Evolutionary conservation across 2,329 filamentous ascomycete species (phyloP).

Genomic region (Fusarium sterilihyphosum): DNA sequence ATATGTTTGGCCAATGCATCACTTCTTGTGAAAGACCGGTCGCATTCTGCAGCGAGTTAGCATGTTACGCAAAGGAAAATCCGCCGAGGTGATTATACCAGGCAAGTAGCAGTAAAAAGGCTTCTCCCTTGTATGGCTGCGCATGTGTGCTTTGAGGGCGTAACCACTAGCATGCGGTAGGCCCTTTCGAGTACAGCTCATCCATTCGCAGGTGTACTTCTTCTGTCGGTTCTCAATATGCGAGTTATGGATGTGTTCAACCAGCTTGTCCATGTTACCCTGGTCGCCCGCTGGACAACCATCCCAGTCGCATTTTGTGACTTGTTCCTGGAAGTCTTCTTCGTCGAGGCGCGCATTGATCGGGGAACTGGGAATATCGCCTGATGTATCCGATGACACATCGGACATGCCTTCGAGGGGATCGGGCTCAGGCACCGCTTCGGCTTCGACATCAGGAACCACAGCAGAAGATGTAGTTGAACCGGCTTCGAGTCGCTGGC

Average conservation of each 20-base stretch:
- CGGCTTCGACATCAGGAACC: conserved; percentile 54
- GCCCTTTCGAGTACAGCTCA: conserved; percentile 86
- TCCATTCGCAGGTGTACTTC: conserved; percentile 99
- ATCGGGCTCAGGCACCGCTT: conserved; percentile 60
- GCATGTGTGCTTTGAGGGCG: conserved; percentile 95
- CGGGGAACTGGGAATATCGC: conserved; percentile 80
- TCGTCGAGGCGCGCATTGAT: conserved; percentile 75
- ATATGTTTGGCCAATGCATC: conserved; percentile 98
- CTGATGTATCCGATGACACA: conserved; percentile 90
- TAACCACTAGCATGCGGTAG: conserved; percentile 95
- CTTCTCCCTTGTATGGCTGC: conserved; percentile 97
- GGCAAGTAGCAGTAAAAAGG: conserved; percentile 97
- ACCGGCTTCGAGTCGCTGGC: conserved; percentile 56
- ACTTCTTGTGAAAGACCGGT: conserved; percentile 94
- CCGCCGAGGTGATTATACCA: conserved; percentile 64
- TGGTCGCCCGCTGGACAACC: conserved; percentile 77
- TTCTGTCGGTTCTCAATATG: conserved; percentile 95
- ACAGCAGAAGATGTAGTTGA: conserved; percentile 59
- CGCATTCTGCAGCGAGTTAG: conserved; percentile 76
- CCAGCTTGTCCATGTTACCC: conserved; percentile 82
- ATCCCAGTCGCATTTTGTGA: conserved; percentile 82
- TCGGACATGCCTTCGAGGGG: conserved; percentile 70
- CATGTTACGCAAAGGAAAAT: not conserved
- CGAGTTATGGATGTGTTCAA: conserved; percentile 88
- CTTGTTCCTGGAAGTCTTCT: conserved; percentile 79